A percentile compares a stretch with the other conserved stretches of the same genome.
Evolutionary conservation across 2,329 filamentous ascomycete genomes (phyloP).

Genomic region (Metarhizium rileyi): DNA sequence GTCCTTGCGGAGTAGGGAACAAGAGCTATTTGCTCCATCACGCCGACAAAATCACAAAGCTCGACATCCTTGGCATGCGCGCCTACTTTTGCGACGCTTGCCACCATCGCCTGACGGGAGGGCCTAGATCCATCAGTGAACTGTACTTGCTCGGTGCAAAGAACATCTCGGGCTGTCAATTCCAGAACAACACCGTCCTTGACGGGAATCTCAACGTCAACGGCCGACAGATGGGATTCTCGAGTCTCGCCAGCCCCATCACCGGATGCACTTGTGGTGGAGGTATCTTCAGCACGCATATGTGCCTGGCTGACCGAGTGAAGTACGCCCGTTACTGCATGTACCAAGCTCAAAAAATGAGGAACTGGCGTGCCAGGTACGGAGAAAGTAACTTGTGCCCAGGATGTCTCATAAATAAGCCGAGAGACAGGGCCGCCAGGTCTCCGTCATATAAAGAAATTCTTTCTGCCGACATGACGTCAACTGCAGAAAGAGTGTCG

Average conservation of each 20-base stretch:
- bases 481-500: neutral
- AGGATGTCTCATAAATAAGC: neutral
- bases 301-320: slow-evolving; percentile 28
- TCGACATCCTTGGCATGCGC: slow-evolving; percentile 23
- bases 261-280: slow-evolving; percentile 29
- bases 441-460: neutral
- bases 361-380: slow-evolving; percentile 14
- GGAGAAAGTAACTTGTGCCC: neutral
- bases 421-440: neutral
- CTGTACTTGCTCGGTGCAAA: slow-evolving; percentile 9
- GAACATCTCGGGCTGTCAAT: slow-evolving; percentile 18
- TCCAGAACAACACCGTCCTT: neutral
- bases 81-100: slow-evolving; percentile 27
- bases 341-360: slow-evolving; percentile 13
- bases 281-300: slow-evolving; percentile 21
- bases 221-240: neutral
- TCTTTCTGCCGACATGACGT: neutral
- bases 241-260: slow-evolving; percentile 4
- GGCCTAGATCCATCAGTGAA: neutral
- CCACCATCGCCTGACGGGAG: neutral
- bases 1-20: slow-evolving; percentile 17
- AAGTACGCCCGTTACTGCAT: slow-evolving; percentile 17
- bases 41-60: neutral
- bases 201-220: neutral
- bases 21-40: slow-evolving; percentile 10